Conservation (phyloP, 352 stramenopile species). For the Globisporangium perplexum region DNA sequence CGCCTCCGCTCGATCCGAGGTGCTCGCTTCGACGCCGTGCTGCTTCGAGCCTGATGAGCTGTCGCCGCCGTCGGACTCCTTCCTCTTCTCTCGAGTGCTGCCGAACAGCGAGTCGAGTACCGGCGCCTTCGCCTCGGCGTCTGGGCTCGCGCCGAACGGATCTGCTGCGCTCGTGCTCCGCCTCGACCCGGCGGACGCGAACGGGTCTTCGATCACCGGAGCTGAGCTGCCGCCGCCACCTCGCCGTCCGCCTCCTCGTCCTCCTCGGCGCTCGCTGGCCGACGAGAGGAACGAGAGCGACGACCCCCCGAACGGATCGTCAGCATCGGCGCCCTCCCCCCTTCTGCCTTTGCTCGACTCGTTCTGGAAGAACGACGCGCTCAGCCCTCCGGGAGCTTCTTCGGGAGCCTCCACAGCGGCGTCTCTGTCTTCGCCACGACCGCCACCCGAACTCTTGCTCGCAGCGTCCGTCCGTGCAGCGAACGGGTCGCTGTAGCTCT, state of each 20-base stretch:
- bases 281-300: conserved; percentile 20
- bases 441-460: background rate
- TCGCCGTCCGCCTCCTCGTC: conserved; percentile 7
- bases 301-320: conserved; percentile 8
- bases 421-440: background rate
- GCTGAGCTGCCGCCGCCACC: background rate
- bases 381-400: conserved; percentile 12
- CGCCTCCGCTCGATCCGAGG: background rate
- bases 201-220: conserved; percentile 9
- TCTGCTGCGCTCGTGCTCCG: background rate
- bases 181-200: conserved; percentile 3
- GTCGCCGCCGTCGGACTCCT: background rate
- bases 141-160: background rate
- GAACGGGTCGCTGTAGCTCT: conserved; percentile 8
- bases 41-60: background rate
- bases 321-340: background rate
- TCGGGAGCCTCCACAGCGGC: background rate
- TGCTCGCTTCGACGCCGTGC: background rate
- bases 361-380: conserved; percentile 32
- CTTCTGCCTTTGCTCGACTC: background rate
- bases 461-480: background rate
- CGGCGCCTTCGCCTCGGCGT: background rate
- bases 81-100: background rate
- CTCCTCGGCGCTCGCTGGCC: conserved; percentile 19
- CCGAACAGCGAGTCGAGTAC: conserved; percentile 27